Percentiles rank a stretch among this genome's conserved stretches.
Evolutionary conservation across 768 basidiomycete species (phyloP).

Genomic region (Leucocoprinus sp.): DNA sequence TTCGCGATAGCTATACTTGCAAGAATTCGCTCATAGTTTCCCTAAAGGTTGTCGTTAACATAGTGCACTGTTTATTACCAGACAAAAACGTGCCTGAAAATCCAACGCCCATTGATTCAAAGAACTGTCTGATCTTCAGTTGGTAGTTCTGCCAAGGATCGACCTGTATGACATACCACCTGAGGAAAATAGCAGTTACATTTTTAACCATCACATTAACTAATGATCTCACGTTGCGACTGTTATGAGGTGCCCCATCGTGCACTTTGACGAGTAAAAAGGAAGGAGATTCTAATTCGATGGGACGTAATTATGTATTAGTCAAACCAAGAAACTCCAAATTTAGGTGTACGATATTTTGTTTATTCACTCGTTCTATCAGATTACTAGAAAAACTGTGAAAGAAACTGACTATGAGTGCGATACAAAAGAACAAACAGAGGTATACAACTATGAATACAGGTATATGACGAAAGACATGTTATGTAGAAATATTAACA

Average conservation of each 20-base stretch:
- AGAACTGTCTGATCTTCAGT: conserved; percentile 42
- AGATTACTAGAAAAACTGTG: conserved; percentile 2
- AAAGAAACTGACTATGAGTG: conserved; percentile 2
- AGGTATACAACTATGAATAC: conserved; percentile 8
- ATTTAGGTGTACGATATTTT: not conserved
- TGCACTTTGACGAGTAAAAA: not conserved
- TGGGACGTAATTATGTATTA: too few relatives aligned
- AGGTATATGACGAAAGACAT: conserved; percentile 2
- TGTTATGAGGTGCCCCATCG: conserved; percentile 82
- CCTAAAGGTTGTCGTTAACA: conserved; percentile 36
- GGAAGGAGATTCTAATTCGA: too few relatives aligned
- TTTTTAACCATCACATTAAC: not conserved
- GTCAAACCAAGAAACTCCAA: too few relatives aligned
- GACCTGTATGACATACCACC: conserved; percentile 19
- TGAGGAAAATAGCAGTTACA: conserved; percentile 11
- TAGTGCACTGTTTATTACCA: not conserved
- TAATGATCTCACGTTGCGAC: conserved; percentile 64
- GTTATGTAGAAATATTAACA: conserved; percentile 20
- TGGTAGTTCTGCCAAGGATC: not conserved
- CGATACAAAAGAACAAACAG: not conserved
- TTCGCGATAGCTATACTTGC: conserved; percentile 86
- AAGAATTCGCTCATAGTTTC: conserved; percentile 88
- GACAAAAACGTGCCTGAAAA: conserved; percentile 55
- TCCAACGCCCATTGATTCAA: conserved; percentile 97
- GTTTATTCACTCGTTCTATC: not conserved